Evolutionary conservation across 108 stramenopile genomes (phyloP), one percentile per base, ranked within the genome.

Genomic region (Nitzschia sp.): DNA sequence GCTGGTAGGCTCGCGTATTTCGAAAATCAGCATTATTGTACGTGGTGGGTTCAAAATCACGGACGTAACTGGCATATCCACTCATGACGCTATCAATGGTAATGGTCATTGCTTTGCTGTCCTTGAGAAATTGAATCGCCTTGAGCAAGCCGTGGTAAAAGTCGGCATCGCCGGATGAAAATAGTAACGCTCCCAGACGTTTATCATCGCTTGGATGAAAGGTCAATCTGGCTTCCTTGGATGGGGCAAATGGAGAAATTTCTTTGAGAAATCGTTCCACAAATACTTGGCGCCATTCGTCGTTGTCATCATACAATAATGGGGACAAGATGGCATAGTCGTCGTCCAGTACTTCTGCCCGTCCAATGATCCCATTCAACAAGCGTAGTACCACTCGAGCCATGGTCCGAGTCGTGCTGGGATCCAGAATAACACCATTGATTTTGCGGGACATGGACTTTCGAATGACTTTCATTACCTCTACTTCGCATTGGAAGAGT

Each of bases 231-330:
- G 49, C 49, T 19, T 51, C 19, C 5, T 51, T 51, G 18, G 49
- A 8, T 27, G 79, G 79, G 18, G 72, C 73, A 38, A 64, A 26
- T 4, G 47, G 26, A 56, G 68, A 46, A 25, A 73, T 30, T 23
- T 74, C 69, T 9, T 29, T 61, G 6, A 68, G 68, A 36, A 80
- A 74, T 0, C 71, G 62, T 18, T 80, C 74, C 3, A 80, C 11
- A 42, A 80, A 58, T 23, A 55, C 29, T 38, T 69, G 28, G 23
- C 73, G 31, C 74, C 71, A 72, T 17, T 30, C 35, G 42, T 72
- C 71, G 28, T 6, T 38, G 4, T 9, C 21, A n/a, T n/a, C n/a
- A n/a, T n/a, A n/a, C n/a, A n/a, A n/a, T n/a, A 51, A 19, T 19
- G 8, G 49, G 5, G 21, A 17, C 49, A 51, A 4, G 49, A 51